Evolutionary conservation across 2,329 filamentous ascomycete species (phyloP).

Genomic region (Phaeosphaeria sp.): DNA sequence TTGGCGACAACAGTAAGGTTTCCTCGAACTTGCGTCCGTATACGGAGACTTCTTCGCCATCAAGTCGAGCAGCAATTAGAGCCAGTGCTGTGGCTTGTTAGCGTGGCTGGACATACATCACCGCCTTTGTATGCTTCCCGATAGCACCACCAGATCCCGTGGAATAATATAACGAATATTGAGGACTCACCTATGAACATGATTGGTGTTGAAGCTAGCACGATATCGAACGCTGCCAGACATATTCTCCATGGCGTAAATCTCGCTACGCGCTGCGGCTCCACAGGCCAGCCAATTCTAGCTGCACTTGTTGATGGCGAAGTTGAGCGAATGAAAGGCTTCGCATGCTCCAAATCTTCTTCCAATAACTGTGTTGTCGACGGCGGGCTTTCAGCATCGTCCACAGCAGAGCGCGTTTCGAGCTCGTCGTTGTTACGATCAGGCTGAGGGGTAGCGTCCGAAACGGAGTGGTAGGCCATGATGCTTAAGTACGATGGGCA

Average conservation of each 20-base stretch:
- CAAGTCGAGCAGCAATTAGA: constrained; percentile 26
- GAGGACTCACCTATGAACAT: constrained; percentile 37
- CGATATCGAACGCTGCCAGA: constrained; percentile 28
- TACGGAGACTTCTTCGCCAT: constrained; percentile 21
- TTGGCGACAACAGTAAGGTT: constrained; percentile 33
- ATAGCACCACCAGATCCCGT: not conserved
- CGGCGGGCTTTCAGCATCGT: constrained; percentile 11
- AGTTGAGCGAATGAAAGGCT: constrained; percentile 1
- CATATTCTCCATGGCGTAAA: constrained; percentile 27
- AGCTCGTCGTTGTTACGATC: constrained; percentile 12
- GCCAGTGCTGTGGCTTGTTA: constrained; percentile 30
- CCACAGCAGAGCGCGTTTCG: constrained; percentile 4
- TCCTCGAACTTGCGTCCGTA: constrained; percentile 23
- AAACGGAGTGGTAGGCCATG: constrained; percentile 4
- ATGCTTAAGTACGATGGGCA: not conserved
- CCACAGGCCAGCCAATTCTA: constrained; percentile 18
- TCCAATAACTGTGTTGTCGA: not conserved
- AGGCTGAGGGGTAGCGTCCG: not conserved
- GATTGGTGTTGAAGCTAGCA: constrained; percentile 33
- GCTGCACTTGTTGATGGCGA: not conserved
- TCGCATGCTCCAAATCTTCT: constrained; percentile 4
- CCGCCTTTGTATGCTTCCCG: too few relatives aligned
- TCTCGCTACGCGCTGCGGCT: constrained; percentile 23
- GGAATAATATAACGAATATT: not conserved
- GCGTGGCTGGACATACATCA: too few relatives aligned